These are phyloP conservation scores for Lablab purpureus DNA, from an alignment of 306 rosid species.

Conservation along the genomic window DNA sequence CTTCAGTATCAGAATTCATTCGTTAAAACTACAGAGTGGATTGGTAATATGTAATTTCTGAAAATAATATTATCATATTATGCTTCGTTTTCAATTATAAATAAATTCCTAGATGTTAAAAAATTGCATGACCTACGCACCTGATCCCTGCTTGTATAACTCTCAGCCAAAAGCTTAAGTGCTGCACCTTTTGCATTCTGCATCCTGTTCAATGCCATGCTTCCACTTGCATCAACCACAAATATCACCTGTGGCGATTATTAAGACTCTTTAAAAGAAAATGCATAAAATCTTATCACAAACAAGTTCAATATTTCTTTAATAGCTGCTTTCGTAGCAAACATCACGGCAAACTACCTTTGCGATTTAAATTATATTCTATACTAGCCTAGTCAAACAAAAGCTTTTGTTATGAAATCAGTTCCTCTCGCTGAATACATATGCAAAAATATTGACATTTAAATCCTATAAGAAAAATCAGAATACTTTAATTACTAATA, in stretches of 20 bases:
- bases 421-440: slow-evolving; percentile 28
- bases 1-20: slow-evolving; percentile 1
- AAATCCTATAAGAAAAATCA: slow-evolving; percentile 1
- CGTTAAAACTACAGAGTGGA: slow-evolving; percentile 29
- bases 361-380: slow-evolving; percentile 25
- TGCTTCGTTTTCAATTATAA: slow-evolving; percentile 37
- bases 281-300: slow-evolving; percentile 18
- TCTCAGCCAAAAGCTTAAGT: slow-evolving; percentile 94
- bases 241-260: slow-evolving; percentile 76
- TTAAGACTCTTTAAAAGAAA: slow-evolving; percentile 12
- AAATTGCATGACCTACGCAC: slow-evolving; percentile 51
- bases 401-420: neutral
- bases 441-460: slow-evolving; percentile 22
- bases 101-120: slow-evolving; percentile 35
- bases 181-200: slow-evolving; percentile 99
- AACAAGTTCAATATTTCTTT: slow-evolving; percentile 31
- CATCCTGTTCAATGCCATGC: slow-evolving; percentile 99
- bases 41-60: slow-evolving; percentile 31
- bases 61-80: slow-evolving; percentile 11
- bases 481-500: slow-evolving; percentile 8
- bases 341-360: slow-evolving; percentile 9
- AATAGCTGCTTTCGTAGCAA: slow-evolving; percentile 18
- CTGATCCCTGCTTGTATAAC: slow-evolving; percentile 99
- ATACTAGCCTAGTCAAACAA: slow-evolving; percentile 16
- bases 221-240: slow-evolving; percentile 99